A percentile compares a stretch with the other conserved stretches of the same genome.
Evolutionary conservation across 768 basidiomycete species (phyloP).

Genomic region (Austroboletus festivus): DNA sequence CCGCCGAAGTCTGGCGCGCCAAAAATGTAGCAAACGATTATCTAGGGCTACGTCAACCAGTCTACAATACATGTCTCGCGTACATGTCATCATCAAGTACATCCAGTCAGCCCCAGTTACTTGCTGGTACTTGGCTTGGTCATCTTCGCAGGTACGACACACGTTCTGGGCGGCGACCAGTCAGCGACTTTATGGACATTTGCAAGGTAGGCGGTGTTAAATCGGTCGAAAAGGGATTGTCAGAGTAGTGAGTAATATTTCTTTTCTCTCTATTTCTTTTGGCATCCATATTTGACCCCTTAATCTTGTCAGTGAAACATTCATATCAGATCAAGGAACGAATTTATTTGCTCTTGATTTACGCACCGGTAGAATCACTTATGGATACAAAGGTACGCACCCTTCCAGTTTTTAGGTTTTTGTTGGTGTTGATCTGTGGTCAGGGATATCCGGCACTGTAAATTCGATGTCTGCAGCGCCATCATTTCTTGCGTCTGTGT

Average conservation of each 20-base stretch:
- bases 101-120: conserved; percentile 45
- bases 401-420: neutral
- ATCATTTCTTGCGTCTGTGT: conserved; percentile 52
- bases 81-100: conserved; percentile 45
- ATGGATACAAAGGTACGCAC: conserved; percentile 61
- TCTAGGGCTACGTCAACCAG: conserved; percentile 72
- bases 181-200: conserved; percentile 61
- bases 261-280: too few species aligned
- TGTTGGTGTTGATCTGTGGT: neutral
- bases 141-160: conserved; percentile 77
- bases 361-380: conserved; percentile 61
- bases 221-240: conserved; percentile 52
- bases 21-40: conserved; percentile 82
- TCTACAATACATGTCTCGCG: conserved; percentile 68
- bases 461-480: conserved; percentile 59
- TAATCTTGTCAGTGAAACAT: conserved; percentile 58
- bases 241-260: conserved; percentile 71
- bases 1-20: conserved; percentile 80
- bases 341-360: conserved; percentile 65
- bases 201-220: conserved; percentile 62
- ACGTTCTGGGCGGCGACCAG: conserved; percentile 62
- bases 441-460: conserved; percentile 71
- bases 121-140: conserved; percentile 73
- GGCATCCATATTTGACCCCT: too few species aligned
- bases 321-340: conserved; percentile 63